phyloP scores from a whole-genome alignment of 1,284 basidiomycete genomes.

The Neonothopanus nambi region DNA sequence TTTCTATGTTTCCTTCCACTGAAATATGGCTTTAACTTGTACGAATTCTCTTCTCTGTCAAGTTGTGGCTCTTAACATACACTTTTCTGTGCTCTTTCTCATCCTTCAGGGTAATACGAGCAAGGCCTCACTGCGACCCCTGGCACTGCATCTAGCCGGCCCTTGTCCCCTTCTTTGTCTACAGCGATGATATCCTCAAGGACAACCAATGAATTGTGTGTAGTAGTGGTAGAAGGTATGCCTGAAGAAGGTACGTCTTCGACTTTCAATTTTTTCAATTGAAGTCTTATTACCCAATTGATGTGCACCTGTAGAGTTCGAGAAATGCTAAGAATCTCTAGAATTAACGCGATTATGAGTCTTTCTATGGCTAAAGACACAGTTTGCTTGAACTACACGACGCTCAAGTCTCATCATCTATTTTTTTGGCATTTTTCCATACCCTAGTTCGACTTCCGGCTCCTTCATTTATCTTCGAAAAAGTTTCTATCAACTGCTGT shows the following conservation, averaged over 20 bases:
- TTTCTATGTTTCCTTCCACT: too few species aligned
- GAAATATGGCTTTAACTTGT: too few species aligned
- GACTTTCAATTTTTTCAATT: too few species aligned
- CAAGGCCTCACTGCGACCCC: too few species aligned
- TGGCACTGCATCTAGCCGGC: slow-evolving; percentile 1
- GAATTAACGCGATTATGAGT: slow-evolving; percentile 18
- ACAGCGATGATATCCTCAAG: slow-evolving; percentile 9
- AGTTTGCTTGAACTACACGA: background rate
- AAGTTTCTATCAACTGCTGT: slow-evolving; percentile 20
- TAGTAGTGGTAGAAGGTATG: slow-evolving; percentile 14
- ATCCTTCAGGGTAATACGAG: too few species aligned
- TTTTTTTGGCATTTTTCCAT: slow-evolving; percentile 2
- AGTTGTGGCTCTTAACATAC: too few species aligned
- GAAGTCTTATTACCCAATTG: background rate
- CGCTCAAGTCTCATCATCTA: background rate
- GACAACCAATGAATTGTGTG: slow-evolving; percentile 9
- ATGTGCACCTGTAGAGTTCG: slow-evolving; percentile 9
- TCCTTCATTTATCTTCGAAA: slow-evolving; percentile 2
- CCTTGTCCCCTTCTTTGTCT: slow-evolving; percentile 15
- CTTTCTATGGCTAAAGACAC: slow-evolving; percentile 3
- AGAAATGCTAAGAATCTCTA: slow-evolving; percentile 9
- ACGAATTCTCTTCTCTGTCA: too few species aligned
- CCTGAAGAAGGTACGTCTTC: slow-evolving; percentile 8
- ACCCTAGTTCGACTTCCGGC: background rate
- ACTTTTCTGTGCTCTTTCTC: too few species aligned